A percentile compares a stretch with the other conserved stretches of the same genome.
phyloP scores from a whole-genome alignment of 2,329 filamentous ascomycete species.

The Trichoderma citrinoviride region DNA sequence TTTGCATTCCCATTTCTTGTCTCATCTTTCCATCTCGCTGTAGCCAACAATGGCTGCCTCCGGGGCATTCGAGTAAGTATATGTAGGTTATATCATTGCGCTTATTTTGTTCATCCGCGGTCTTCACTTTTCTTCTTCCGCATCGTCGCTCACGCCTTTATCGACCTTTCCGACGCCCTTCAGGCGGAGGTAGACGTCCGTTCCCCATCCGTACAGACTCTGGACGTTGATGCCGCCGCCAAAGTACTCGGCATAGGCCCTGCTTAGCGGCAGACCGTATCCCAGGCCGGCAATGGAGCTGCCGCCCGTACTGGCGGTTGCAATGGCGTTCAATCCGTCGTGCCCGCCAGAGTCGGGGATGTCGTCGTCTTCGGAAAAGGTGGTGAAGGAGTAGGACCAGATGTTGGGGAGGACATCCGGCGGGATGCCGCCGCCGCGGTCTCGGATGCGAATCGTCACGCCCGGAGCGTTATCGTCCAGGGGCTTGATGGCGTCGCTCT shows the following conservation, averaged over 20 bases:
- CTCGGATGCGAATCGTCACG: constrained; percentile 91
- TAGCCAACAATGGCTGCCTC: background rate
- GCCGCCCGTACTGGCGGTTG: constrained; percentile 65
- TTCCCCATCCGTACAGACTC: constrained; percentile 90
- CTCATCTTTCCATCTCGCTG: background rate
- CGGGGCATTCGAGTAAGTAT: too few species aligned
- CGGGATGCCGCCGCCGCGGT: constrained; percentile 89
- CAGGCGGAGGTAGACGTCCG: constrained; percentile 64
- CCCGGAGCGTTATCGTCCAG: constrained; percentile 69
- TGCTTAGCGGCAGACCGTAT: constrained; percentile 84
- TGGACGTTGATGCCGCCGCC: constrained; percentile 94
- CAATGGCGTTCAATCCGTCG: constrained; percentile 69
- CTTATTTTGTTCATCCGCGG: too few species aligned
- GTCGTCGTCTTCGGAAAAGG: constrained; percentile 67
- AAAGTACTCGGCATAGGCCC: constrained; percentile 97
- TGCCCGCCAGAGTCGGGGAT: constrained; percentile 41
- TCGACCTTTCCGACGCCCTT: constrained; percentile 60
- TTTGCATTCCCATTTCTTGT: background rate
- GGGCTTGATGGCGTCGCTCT: constrained; percentile 51
- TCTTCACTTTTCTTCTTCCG: background rate
- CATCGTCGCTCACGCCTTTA: constrained; percentile 23
- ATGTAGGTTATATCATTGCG: too few species aligned
- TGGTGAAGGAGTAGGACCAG: constrained; percentile 97
- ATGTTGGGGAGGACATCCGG: constrained; percentile 81
- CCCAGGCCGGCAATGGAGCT: constrained; percentile 90